These are phyloP conservation scores for Blastobotrys indianensis DNA, from an alignment of 1,139 yeast genomes.

Conservation along the genomic window DNA sequence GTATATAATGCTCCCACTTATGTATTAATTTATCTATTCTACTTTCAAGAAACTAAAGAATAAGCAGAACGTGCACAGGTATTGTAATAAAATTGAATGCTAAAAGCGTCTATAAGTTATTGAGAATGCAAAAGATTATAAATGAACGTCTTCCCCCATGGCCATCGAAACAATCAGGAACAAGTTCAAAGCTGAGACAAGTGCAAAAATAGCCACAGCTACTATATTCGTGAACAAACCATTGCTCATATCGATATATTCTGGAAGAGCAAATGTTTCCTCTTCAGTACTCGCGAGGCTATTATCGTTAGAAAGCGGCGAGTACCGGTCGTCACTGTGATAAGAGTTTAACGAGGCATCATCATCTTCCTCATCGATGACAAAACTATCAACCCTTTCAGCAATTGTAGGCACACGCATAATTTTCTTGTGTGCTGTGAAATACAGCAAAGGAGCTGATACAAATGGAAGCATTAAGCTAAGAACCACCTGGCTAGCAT, in stretches of 20 bases:
- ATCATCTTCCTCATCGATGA: background rate
- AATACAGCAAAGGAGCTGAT: slow-evolving; percentile 81
- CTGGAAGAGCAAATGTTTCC: slow-evolving; percentile 7
- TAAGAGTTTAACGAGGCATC: background rate
- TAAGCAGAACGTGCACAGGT: no score
- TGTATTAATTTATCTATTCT: no score
- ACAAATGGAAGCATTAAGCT: slow-evolving; percentile 82
- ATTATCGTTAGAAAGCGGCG: no score
- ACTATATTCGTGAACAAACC: slow-evolving; percentile 48
- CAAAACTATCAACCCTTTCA: slow-evolving; percentile 3
- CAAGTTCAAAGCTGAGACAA: slow-evolving; percentile 65
- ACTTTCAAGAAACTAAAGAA: no score
- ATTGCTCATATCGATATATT: slow-evolving; percentile 58
- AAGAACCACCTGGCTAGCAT: slow-evolving; percentile 82
- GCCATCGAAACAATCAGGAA: slow-evolving; percentile 64
- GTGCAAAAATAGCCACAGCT: slow-evolving; percentile 61
- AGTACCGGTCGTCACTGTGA: no score
- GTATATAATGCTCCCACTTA: background rate
- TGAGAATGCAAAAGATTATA: slow-evolving; percentile 17
- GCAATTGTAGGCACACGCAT: slow-evolving; percentile 56
- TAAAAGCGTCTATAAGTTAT: no score
- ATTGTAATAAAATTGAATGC: no score
- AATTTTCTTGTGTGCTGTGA: slow-evolving; percentile 65
- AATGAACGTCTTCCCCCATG: slow-evolving; percentile 62
- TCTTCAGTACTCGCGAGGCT: background rate